Evolutionary conservation across 306 rosid genomes (phyloP).

Genomic region (Cajanus cajan): DNA sequence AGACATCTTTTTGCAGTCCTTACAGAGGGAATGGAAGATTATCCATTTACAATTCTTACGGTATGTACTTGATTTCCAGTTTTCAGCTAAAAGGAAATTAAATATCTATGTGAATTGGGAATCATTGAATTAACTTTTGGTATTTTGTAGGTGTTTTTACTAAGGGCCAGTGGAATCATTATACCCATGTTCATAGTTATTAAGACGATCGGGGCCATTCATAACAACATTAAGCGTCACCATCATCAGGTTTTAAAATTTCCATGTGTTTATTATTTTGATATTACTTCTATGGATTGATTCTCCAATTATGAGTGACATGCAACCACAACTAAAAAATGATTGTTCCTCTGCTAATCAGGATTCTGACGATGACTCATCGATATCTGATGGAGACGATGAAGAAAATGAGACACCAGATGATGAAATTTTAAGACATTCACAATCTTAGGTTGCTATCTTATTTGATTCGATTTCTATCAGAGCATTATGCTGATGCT

Average conservation of each 20-base stretch:
- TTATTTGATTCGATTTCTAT: constrained; percentile 33
- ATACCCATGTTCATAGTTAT: constrained; percentile 74
- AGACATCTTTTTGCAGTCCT: constrained; percentile 72
- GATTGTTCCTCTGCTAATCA: constrained; percentile 21
- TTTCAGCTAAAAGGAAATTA: background rate
- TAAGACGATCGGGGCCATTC: constrained; percentile 59
- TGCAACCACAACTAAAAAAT: constrained; percentile 18
- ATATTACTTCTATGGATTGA: background rate
- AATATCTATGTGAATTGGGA: background rate
- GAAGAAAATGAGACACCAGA: constrained; percentile 46
- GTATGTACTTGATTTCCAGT: constrained; percentile 43
- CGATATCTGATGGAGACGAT: constrained; percentile 41
- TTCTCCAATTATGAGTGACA: background rate
- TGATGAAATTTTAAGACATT: constrained; percentile 43
- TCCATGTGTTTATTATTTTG: background rate
- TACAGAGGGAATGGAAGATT: constrained; percentile 55
- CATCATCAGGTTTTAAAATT: constrained; percentile 41
- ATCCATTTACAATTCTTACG: constrained; percentile 82
- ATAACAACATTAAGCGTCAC: constrained; percentile 43
- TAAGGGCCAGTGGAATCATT: constrained; percentile 76
- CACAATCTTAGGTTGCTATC: background rate
- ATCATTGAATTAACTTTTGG: background rate
- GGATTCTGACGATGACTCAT: constrained; percentile 53
- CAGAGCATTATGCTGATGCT: constrained; percentile 49
- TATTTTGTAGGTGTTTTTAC: constrained; percentile 43